A percentile compares a stretch with the other conserved stretches of the same genome.
These are phyloP conservation scores for Lentinula edodes DNA, from an alignment of 768 basidiomycete genomes.

Conservation along the genomic window DNA sequence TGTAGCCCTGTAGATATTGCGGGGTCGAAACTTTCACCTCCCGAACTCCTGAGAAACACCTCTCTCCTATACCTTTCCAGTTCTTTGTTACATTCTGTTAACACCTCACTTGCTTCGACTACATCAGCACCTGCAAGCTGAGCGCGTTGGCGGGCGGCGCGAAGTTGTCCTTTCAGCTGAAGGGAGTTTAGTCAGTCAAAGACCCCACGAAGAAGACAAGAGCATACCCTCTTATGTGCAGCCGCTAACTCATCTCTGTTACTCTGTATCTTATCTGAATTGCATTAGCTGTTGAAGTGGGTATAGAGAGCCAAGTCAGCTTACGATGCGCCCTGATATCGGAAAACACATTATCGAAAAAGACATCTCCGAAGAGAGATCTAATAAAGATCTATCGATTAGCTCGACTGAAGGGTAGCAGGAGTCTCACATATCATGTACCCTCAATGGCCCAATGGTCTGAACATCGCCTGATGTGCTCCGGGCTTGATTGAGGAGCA, in stretches of 20 bases:
- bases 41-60: conserved; percentile 27
- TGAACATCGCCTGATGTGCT: conserved; percentile 28
- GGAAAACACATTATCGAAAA: conserved; percentile 39
- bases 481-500: conserved; percentile 33
- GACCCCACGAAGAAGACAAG: background rate
- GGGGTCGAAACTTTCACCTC: conserved; percentile 14
- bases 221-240: conserved; percentile 27
- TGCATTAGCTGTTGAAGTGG: background rate
- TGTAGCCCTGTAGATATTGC: background rate
- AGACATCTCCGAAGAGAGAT: conserved; percentile 31
- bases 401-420: background rate
- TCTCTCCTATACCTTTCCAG: conserved; percentile 17
- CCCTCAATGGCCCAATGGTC: conserved; percentile 29
- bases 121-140: conserved; percentile 13
- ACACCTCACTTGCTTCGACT: conserved; percentile 12
- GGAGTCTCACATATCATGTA: conserved; percentile 32
- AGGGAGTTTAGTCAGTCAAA: background rate
- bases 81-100: conserved; percentile 10
- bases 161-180: conserved; percentile 10
- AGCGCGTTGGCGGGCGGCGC: conserved; percentile 4
- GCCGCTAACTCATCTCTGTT: conserved; percentile 30
- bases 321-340: conserved; percentile 38
- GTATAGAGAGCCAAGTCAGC: background rate
- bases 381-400: conserved; percentile 12
- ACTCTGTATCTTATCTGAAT: conserved; percentile 32